Conservation (phyloP, 1,284 basidiomycete species). For the Mycena citricolor region DNA sequence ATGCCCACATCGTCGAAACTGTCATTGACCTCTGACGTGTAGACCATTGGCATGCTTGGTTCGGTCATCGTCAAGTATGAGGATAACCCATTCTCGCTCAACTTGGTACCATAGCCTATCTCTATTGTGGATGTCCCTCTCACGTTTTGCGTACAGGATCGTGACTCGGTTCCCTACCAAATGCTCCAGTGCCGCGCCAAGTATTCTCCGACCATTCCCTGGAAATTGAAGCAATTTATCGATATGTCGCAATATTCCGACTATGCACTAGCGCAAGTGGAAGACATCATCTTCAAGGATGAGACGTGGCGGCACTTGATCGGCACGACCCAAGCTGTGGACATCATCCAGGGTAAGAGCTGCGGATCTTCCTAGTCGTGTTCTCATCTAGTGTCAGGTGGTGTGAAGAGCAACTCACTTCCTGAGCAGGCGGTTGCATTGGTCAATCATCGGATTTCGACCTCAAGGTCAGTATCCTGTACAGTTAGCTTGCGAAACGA, state of each 20-base stretch:
- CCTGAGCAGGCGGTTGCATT: slow-evolving; percentile 43
- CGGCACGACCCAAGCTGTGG: slow-evolving; percentile 64
- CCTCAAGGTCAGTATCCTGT: slow-evolving; percentile 32
- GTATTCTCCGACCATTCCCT: slow-evolving; percentile 36
- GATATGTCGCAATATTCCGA: slow-evolving; percentile 24
- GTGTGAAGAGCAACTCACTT: slow-evolving; percentile 55
- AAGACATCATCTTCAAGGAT: slow-evolving; percentile 30
- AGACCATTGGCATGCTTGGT: slow-evolving; percentile 47
- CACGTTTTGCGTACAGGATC: slow-evolving; percentile 12
- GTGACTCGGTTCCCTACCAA: slow-evolving; percentile 29
- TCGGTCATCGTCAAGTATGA: slow-evolving; percentile 43
- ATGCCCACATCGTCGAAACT: slow-evolving; percentile 17
- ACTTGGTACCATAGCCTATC: slow-evolving; percentile 16
- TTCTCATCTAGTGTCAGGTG: slow-evolving; percentile 48
- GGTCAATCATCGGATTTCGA: slow-evolving; percentile 50
- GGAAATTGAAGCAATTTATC: slow-evolving; percentile 30
- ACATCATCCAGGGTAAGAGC: slow-evolving; percentile 44
- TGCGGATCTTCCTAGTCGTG: slow-evolving; percentile 40
- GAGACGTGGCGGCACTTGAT: slow-evolving; percentile 33
- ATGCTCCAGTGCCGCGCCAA: slow-evolving; percentile 32
- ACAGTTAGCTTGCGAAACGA: background rate
- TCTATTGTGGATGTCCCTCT: background rate
- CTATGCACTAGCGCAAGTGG: slow-evolving; percentile 34
- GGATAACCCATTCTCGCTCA: slow-evolving; percentile 31
- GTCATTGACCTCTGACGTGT: background rate